Conservation (phyloP, 2,329 filamentous ascomycete genomes). For the Aspergillus thermomutatus region DNA sequence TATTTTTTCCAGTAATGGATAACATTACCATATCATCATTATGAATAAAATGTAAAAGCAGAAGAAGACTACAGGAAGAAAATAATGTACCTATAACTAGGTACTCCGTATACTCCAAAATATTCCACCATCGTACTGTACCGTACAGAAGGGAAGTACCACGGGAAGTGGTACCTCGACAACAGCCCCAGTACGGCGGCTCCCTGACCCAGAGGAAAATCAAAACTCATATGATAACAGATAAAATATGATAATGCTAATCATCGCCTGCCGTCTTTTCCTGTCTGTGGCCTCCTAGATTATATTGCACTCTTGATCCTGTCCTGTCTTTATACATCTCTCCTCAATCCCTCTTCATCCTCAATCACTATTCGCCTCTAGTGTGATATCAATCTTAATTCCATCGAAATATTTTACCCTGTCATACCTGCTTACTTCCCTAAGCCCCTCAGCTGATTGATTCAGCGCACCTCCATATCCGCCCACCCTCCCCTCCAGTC, state of each 20-base stretch:
- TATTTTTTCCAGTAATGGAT: too few relatives aligned
- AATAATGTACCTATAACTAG: not conserved
- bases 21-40: not conserved
- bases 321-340: not conserved
- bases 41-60: not conserved
- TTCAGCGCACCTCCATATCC: conserved; percentile 18
- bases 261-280: conserved; percentile 7
- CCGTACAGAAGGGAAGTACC: conserved; percentile 11
- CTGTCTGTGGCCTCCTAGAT: not conserved
- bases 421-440: conserved; percentile 12
- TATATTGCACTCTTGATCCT: not conserved
- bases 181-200: conserved; percentile 14
- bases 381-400: not conserved
- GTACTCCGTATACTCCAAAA: not conserved
- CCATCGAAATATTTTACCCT: not conserved
- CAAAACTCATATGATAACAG: conserved; percentile 14
- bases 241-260: conserved; percentile 16
- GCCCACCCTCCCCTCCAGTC: conserved; percentile 6
- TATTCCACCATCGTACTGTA: conserved; percentile 12
- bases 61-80: not conserved
- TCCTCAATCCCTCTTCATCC: not conserved
- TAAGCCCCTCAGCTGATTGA: conserved; percentile 25
- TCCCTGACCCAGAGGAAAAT: conserved; percentile 13
- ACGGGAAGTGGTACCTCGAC: conserved; percentile 7
- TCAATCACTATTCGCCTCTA: not conserved